Conservation (phyloP, 164 flowering plant species). For the Euptelea pleiosperma region DNA sequence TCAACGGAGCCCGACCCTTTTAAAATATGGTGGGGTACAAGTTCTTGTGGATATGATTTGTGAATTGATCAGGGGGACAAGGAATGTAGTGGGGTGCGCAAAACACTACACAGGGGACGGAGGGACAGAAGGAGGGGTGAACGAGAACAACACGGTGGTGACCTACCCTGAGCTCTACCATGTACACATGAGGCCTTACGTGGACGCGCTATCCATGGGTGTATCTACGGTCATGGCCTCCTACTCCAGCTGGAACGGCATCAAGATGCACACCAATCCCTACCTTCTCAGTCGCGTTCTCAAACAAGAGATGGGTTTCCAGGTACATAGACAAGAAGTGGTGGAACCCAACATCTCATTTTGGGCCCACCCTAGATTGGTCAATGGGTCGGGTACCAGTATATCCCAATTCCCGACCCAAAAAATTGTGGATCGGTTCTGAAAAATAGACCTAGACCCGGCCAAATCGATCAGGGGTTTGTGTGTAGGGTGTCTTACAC, state of each 20-base stretch:
- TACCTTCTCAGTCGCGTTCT: conserved; percentile 22
- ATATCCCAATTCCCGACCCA: too few species aligned
- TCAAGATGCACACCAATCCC: conserved; percentile 31
- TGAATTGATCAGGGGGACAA: neutral
- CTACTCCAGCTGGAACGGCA: conserved; percentile 36
- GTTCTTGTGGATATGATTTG: too few species aligned
- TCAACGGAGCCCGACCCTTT: too few species aligned
- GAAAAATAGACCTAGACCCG: too few species aligned
- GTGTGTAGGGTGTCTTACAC: too few species aligned
- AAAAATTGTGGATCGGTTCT: too few species aligned
- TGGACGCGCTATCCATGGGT: conserved; percentile 26
- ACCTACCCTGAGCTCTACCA: conserved; percentile 5
- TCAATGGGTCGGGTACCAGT: too few species aligned
- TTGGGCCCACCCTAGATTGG: too few species aligned
- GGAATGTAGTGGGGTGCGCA: conserved; percentile 29
- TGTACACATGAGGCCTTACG: conserved; percentile 33
- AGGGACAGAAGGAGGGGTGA: conserved; percentile 31
- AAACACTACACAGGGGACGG: conserved; percentile 41
- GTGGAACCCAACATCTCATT: too few species aligned
- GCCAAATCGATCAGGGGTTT: too few species aligned
- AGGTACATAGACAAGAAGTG: too few species aligned
- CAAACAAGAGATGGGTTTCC: conserved; percentile 30
- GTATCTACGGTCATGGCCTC: conserved; percentile 36
- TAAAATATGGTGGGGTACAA: too few species aligned
- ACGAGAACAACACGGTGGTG: conserved; percentile 31